Conservation (phyloP, 139 green algal genomes). For the Chlamydomonas applanata region DNA sequence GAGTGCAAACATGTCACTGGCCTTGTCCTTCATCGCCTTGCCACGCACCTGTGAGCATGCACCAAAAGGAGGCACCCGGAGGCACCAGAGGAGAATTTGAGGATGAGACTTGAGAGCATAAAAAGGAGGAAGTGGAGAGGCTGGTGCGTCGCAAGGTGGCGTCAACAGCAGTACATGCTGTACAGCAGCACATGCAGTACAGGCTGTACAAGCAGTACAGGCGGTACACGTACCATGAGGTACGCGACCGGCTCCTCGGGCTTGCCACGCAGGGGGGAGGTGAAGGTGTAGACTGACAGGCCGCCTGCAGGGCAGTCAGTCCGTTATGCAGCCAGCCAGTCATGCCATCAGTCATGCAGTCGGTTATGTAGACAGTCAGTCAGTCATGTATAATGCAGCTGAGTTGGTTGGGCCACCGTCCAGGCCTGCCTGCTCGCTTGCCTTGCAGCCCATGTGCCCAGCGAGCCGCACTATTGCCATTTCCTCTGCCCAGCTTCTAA, state of each 20-base stretch:
- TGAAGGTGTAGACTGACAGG: slow-evolving; percentile 86
- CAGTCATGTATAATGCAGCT: too few relatives aligned
- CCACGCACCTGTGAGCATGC: slow-evolving; percentile 72
- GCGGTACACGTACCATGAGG: slow-evolving; percentile 77
- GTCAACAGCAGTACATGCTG: too few relatives aligned
- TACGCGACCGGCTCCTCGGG: slow-evolving; percentile 68
- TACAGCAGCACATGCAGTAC: neutral
- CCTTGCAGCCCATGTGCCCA: too few relatives aligned
- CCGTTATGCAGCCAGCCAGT: too few relatives aligned
- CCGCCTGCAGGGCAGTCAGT: slow-evolving; percentile 56
- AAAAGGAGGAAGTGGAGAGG: neutral
- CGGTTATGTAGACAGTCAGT: too few relatives aligned
- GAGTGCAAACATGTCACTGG: slow-evolving; percentile 85
- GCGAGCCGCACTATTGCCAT: too few relatives aligned
- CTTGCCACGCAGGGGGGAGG: slow-evolving; percentile 51
- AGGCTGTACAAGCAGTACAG: slow-evolving; percentile 6
- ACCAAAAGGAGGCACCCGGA: neutral
- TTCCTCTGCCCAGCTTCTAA: too few relatives aligned
- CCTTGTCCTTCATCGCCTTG: slow-evolving; percentile 92
- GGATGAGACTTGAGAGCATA: neutral
- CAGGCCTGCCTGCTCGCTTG: too few relatives aligned
- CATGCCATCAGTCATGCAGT: too few relatives aligned
- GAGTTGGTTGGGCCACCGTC: too few relatives aligned
- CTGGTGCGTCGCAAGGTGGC: too few relatives aligned
- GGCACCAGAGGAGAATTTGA: neutral